phyloP scores from a whole-genome alignment of 2,329 filamentous ascomycete genomes.

The Colletotrichum graminicola region DNA sequence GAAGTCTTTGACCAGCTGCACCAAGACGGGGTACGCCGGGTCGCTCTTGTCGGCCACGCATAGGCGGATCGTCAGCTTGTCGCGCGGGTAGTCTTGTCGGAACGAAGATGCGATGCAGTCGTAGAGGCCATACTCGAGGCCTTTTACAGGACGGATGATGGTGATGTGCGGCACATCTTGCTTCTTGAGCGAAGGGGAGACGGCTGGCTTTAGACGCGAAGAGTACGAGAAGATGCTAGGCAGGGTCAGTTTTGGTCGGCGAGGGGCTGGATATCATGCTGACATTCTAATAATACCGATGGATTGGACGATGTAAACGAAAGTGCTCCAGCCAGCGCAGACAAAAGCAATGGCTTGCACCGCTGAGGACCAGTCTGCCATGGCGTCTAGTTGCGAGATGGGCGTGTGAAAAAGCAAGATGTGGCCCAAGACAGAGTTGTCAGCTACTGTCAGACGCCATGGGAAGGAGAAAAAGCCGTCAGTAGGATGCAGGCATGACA shows the following conservation, averaged over 20 bases:
- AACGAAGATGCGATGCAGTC: slow-evolving; percentile 92
- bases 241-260: neutral
- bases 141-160: slow-evolving; percentile 92
- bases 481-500: neutral
- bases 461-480: neutral
- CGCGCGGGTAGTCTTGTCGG: slow-evolving; percentile 80
- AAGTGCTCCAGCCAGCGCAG: slow-evolving; percentile 65
- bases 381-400: slow-evolving; percentile 13
- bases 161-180: slow-evolving; percentile 83
- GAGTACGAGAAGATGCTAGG: slow-evolving; percentile 67
- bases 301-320: slow-evolving; percentile 65
- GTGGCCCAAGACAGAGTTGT: slow-evolving; percentile 46
- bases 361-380: slow-evolving; percentile 43
- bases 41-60: slow-evolving; percentile 83
- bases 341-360: slow-evolving; percentile 58
- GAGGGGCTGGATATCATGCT: slow-evolving; percentile 40
- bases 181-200: slow-evolving; percentile 63
- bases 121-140: slow-evolving; percentile 89
- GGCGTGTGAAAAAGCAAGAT: slow-evolving; percentile 9
- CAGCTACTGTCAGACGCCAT: slow-evolving; percentile 21
- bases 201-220: slow-evolving; percentile 59
- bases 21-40: slow-evolving; percentile 80
- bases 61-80: slow-evolving; percentile 83
- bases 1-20: slow-evolving; percentile 79
- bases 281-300: slow-evolving; percentile 71